Percentiles rank a stretch among this genome's conserved stretches.
phyloP scores from a whole-genome alignment of 345 rosid genomes.

The Fremontodendron californicum region DNA sequence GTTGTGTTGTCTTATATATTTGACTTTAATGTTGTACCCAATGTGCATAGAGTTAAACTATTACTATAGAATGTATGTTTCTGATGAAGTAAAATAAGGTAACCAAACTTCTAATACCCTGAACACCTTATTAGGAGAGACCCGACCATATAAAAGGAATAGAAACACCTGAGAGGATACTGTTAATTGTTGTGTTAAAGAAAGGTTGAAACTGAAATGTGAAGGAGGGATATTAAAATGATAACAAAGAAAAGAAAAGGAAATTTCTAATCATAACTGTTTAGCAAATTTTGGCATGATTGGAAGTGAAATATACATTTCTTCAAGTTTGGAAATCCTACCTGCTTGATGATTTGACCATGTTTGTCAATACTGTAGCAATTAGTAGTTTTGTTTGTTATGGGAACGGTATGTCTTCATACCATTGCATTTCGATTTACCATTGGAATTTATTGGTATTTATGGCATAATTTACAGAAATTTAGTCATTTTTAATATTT shows the following conservation, averaged over 20 bases:
- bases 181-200: background rate
- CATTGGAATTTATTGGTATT: background rate
- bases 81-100: background rate
- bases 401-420: background rate
- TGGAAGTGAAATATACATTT: background rate
- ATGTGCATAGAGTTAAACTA: background rate
- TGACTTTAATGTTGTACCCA: background rate
- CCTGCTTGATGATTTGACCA: background rate
- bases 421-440: background rate
- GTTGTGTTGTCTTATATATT: background rate
- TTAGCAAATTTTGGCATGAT: background rate
- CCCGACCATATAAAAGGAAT: background rate
- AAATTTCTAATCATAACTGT: background rate
- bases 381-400: background rate
- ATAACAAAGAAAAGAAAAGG: background rate
- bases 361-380: background rate
- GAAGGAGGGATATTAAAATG: background rate
- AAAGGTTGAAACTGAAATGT: background rate
- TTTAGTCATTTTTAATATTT: background rate
- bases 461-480: background rate
- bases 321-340: background rate
- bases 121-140: background rate
- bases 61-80: background rate
- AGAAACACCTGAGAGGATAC: background rate
- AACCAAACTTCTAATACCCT: background rate